These are phyloP conservation scores for Mycena chlorophos DNA, from an alignment of 768 basidiomycete genomes.

Conservation along the genomic window DNA sequence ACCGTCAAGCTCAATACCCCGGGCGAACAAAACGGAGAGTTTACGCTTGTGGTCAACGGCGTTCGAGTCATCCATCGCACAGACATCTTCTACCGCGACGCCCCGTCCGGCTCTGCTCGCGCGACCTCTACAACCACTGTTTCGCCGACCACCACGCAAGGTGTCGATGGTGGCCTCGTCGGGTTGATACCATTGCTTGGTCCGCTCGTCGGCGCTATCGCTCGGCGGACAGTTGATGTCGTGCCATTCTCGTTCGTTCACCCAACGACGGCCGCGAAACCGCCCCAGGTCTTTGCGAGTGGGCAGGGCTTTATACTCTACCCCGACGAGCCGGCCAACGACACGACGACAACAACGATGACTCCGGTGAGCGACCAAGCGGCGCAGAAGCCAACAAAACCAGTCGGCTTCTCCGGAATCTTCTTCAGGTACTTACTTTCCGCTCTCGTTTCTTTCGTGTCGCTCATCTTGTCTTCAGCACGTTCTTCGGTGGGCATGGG, in stretches of 20 bases:
- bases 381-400: slow-evolving; percentile 11
- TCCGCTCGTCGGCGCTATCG: slow-evolving; percentile 8
- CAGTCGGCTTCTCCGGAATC: slow-evolving; percentile 50
- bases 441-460: not conserved
- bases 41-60: slow-evolving; percentile 67
- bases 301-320: not conserved
- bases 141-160: not conserved
- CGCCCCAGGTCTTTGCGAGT: not conserved
- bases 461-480: slow-evolving; percentile 40
- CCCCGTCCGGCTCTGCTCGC: slow-evolving; percentile 1
- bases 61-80: slow-evolving; percentile 47
- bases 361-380: slow-evolving; percentile 15
- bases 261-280: not conserved
- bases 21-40: slow-evolving; percentile 64
- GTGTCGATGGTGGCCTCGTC: not conserved
- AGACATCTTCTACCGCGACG: slow-evolving; percentile 65
- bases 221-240: slow-evolving; percentile 1
- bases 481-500: slow-evolving; percentile 80
- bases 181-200: not conserved
- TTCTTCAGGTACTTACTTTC: slow-evolving; percentile 68
- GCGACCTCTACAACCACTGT: slow-evolving; percentile 2
- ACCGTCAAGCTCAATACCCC: slow-evolving; percentile 74
- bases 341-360: slow-evolving; percentile 11
- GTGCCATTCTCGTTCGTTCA: not conserved
- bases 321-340: not conserved